Conservation (phyloP, 2,329 filamentous ascomycete genomes). For the Cyclaneusma minus region DNA sequence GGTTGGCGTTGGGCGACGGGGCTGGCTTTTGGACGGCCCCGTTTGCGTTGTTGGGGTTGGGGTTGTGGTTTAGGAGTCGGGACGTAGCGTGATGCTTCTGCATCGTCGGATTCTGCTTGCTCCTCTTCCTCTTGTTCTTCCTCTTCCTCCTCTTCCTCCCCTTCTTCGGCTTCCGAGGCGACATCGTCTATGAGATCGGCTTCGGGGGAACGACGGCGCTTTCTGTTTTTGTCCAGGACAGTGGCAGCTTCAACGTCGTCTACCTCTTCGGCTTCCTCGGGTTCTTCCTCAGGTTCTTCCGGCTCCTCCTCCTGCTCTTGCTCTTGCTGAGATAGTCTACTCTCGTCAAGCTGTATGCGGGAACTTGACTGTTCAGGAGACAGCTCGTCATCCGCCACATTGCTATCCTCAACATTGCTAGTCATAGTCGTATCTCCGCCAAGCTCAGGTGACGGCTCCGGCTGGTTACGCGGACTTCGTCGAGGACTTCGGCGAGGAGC, state of each 20-base stretch:
- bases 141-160: neutral
- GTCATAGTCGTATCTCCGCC: slow-evolving; percentile 1
- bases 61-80: slow-evolving; percentile 9
- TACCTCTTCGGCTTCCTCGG: slow-evolving; percentile 26
- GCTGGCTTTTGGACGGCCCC: slow-evolving; percentile 1
- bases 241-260: slow-evolving; percentile 26
- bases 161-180: slow-evolving; percentile 1
- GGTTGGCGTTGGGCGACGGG: slow-evolving; percentile 4
- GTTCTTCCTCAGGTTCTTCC: slow-evolving; percentile 10
- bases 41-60: slow-evolving; percentile 7
- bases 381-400: slow-evolving; percentile 9
- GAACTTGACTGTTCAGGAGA: slow-evolving; percentile 13
- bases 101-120: slow-evolving; percentile 24
- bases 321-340: slow-evolving; percentile 7
- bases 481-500: no score
- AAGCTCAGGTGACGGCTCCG: slow-evolving; percentile 3
- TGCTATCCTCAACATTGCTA: slow-evolving; percentile 10
- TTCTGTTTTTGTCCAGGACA: slow-evolving; percentile 26
- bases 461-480: no score
- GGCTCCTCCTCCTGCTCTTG: slow-evolving; percentile 11
- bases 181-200: neutral
- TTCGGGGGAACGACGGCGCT: slow-evolving; percentile 9
- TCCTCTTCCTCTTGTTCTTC: slow-evolving; percentile 13
- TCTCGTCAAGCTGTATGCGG: slow-evolving; percentile 1
- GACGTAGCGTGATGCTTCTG: slow-evolving; percentile 18